Evolutionary conservation across 441 rosid species (phyloP).

Genomic region (Pelargonium citronellum): DNA sequence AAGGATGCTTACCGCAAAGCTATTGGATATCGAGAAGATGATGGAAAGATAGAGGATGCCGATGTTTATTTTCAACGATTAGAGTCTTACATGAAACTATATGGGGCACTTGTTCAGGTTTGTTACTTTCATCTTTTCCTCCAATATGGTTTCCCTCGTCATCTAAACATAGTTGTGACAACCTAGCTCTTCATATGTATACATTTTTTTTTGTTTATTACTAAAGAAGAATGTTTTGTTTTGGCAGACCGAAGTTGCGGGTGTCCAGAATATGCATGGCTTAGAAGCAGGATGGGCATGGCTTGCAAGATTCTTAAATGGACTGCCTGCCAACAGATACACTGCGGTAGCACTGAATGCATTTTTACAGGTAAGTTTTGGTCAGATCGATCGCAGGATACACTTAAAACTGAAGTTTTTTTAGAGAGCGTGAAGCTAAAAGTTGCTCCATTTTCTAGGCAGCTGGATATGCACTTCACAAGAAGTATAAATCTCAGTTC

Average conservation of each 20-base stretch:
- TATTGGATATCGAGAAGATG: conserved; percentile 42
- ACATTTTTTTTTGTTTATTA: background rate
- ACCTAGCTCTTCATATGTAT: background rate
- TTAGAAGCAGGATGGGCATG: conserved; percentile 86
- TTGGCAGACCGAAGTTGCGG: conserved; percentile 55
- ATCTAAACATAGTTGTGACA: background rate
- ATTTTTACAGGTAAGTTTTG: conserved; percentile 54
- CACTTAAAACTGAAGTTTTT: background rate
- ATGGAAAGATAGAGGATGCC: conserved; percentile 46
- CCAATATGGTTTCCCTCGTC: background rate
- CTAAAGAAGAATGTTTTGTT: conserved; percentile 15
- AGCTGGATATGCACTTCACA: conserved; percentile 71
- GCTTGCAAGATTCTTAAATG: conserved; percentile 65
- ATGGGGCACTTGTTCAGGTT: conserved; percentile 92
- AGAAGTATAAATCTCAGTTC: conserved; percentile 60
- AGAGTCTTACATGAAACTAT: conserved; percentile 64
- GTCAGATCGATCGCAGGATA: background rate
- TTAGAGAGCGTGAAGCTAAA: background rate
- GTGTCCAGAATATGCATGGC: conserved; percentile 55
- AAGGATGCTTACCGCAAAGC: conserved; percentile 49
- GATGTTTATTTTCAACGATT: conserved; percentile 45
- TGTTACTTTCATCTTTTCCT: conserved; percentile 15
- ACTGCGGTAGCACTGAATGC: conserved; percentile 69
- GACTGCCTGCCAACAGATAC: conserved; percentile 58
- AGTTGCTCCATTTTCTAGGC: conserved; percentile 32